Conservation (phyloP, 2,329 filamentous ascomycete species). For the Thermothelomyces thermophilus region DNA sequence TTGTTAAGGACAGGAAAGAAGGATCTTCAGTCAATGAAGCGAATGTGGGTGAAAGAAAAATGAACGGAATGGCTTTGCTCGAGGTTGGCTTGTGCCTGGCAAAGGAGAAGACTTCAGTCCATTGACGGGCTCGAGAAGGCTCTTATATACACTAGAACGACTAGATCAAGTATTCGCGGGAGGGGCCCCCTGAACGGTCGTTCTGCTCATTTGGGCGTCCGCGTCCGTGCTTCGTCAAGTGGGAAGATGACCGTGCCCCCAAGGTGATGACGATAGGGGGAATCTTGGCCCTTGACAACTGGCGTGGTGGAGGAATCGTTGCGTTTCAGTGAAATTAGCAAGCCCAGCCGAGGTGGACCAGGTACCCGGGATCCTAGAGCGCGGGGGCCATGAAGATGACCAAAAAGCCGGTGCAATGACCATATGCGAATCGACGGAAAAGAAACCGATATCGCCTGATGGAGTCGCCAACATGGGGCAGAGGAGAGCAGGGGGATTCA, state of each 20-base stretch:
- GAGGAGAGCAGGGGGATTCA: not conserved
- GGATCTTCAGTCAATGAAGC: constrained; percentile 26
- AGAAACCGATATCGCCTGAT: not conserved
- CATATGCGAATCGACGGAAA: not conserved
- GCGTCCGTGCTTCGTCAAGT: not conserved
- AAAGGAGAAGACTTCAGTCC: constrained; percentile 8
- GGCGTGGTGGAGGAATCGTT: not conserved
- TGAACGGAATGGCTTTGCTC: constrained; percentile 18
- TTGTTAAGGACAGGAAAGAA: constrained; percentile 14
- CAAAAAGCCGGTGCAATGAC: not conserved
- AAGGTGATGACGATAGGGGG: constrained; percentile 3
- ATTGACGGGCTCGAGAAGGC: not conserved
- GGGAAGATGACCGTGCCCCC: not conserved
- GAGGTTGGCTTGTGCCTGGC: constrained; percentile 21
- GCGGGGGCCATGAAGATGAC: constrained; percentile 4
- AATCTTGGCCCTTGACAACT: not conserved
- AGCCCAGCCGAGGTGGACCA: constrained; percentile 3
- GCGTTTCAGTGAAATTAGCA: constrained; percentile 23
- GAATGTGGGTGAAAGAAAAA: constrained; percentile 18
- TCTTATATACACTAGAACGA: constrained; percentile 19
- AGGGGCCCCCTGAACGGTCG: constrained; percentile 7
- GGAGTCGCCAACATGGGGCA: not conserved
- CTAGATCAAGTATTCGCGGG: too few relatives aligned
- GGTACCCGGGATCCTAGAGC: not conserved
- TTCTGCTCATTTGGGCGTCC: constrained; percentile 3